Evolutionary conservation across 2,329 filamentous ascomycete genomes (phyloP).

Genomic region (Escovopsis sp.): DNA sequence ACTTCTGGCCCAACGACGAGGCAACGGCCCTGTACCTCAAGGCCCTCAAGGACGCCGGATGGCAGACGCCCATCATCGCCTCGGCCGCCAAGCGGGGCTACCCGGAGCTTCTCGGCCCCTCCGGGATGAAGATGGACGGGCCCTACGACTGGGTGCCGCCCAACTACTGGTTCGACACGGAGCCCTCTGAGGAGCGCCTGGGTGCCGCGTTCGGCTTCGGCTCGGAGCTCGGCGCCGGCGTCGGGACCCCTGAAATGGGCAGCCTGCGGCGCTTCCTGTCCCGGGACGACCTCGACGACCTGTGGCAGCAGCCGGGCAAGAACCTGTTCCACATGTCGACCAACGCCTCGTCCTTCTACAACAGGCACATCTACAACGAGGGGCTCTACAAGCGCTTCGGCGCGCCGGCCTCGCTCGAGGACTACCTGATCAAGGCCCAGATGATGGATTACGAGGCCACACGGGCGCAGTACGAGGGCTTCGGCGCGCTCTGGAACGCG

Average conservation of each 20-base stretch:
- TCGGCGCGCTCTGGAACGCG: slow-evolving; percentile 33
- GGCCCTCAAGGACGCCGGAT: slow-evolving; percentile 34
- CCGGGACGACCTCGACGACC: slow-evolving; percentile 31
- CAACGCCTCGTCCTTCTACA: slow-evolving; percentile 37
- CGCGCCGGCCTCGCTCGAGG: slow-evolving; percentile 32
- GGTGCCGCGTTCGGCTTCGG: slow-evolving; percentile 50
- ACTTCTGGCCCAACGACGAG: slow-evolving; percentile 46
- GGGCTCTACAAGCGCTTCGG: slow-evolving; percentile 38
- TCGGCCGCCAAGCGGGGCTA: slow-evolving; percentile 42
- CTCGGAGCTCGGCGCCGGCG: slow-evolving; percentile 46
- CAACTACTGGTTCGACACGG: slow-evolving; percentile 44
- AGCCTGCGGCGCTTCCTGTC: slow-evolving; percentile 41
- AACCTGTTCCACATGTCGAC: slow-evolving; percentile 46
- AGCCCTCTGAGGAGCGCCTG: slow-evolving; percentile 21
- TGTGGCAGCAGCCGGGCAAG: slow-evolving; percentile 41
- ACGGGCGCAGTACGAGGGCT: slow-evolving; percentile 43
- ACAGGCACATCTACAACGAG: slow-evolving; percentile 41
- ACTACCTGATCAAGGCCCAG: slow-evolving; percentile 46
- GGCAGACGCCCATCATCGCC: slow-evolving; percentile 41
- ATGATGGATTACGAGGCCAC: slow-evolving; percentile 52
- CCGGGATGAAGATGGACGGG: slow-evolving; percentile 51
- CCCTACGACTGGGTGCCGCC: slow-evolving; percentile 54
- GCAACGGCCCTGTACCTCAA: slow-evolving; percentile 39
- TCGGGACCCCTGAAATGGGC: slow-evolving; percentile 43
- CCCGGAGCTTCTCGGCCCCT: slow-evolving; percentile 34